Base-by-base conservation (phyloP, 768 basidiomycete genomes). In the Hirschioporus abietinus region DNA sequence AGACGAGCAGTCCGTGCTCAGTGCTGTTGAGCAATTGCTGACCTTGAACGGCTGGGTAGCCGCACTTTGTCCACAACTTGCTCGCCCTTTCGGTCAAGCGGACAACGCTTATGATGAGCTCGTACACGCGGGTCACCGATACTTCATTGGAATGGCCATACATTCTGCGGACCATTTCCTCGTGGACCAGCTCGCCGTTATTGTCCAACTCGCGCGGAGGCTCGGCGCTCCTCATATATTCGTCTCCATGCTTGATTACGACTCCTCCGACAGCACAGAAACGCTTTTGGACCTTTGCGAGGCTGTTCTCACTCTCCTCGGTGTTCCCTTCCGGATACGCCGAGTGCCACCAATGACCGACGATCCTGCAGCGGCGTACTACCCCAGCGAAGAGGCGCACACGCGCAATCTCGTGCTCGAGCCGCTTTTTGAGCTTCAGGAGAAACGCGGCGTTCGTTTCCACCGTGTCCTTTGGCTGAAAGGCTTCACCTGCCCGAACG, bases 101-200 rank as follows among this genome's bases (percentile, higher is more conserved):
- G 88, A 96, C 65, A 88, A 91, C 70, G 84, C 91, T 23, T 99
- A 95, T 76, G 92, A 94, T 71, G 95, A 96, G 76, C 88, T 99
- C 68, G 87, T 90, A 26, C 83, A 83, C 35, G 85, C 90, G 64
- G 89, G 93, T 71, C 89, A 91, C 70, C 82, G 98, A 20, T 99
- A 98, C 82, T 99, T 90, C 76, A 85, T 99, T 69, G 96, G 94
- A 66, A 91, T 99, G 71, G 87, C 96, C 70, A 92, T 99, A 60
- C 96, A 99, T 77, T 96, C 95, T 3, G 97, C 97, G 1, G 97
- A 99, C 81, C 97, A 99, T 76, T 99, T 99, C 80, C 87, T 99
- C 65, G 93, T 98, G 70, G 97, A 99, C 79, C 97, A 99, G 76
- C 88, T 99, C 60, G 94, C 97, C 23, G 93, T 97, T 71, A 99